phyloP scores from a whole-genome alignment of 768 basidiomycete genomes.

The Boletus pseudo-olivaceus region DNA sequence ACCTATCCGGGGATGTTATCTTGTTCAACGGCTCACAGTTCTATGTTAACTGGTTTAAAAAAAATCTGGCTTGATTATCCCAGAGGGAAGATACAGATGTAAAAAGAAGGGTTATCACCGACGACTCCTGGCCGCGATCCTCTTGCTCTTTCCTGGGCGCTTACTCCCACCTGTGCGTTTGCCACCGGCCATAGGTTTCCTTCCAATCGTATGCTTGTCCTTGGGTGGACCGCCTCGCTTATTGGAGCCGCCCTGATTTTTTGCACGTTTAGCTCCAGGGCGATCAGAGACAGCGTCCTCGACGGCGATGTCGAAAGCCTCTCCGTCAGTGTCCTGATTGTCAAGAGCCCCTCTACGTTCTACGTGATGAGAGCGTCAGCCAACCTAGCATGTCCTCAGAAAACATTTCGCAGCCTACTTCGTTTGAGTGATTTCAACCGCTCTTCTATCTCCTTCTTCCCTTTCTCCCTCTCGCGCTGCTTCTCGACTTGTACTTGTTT shows the following conservation, averaged over 20 bases:
- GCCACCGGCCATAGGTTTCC: slow-evolving; percentile 1
- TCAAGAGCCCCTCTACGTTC: slow-evolving; percentile 85
- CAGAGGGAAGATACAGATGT: slow-evolving; percentile 5
- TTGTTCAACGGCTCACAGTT: not conserved
- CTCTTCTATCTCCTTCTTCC: slow-evolving; percentile 92
- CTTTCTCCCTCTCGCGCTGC: slow-evolving; percentile 81
- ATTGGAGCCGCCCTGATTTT: slow-evolving; percentile 21
- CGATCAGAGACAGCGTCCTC: slow-evolving; percentile 84
- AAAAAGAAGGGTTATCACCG: slow-evolving; percentile 18
- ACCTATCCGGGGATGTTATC: not conserved
- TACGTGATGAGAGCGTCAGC: slow-evolving; percentile 28
- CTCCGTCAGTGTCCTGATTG: slow-evolving; percentile 48
- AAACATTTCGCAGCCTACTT: slow-evolving; percentile 44
- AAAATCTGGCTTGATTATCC: not conserved
- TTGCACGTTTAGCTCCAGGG: slow-evolving; percentile 56
- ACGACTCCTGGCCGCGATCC: slow-evolving; percentile 42
- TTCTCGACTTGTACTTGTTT: slow-evolving; percentile 97
- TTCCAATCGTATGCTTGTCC: slow-evolving; percentile 39
- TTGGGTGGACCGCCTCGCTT: slow-evolving; percentile 35
- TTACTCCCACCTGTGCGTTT: slow-evolving; percentile 38
- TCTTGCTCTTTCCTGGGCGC: slow-evolving; percentile 58
- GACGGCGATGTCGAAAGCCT: slow-evolving; percentile 83
- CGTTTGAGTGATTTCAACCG: slow-evolving; percentile 83
- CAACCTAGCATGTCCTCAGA: not conserved
- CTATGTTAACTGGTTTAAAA: not conserved